Evolutionary conservation across 768 basidiomycete species (phyloP), one percentile per base, ranked within the genome.

Genomic region (Tricholomella constricta): DNA sequence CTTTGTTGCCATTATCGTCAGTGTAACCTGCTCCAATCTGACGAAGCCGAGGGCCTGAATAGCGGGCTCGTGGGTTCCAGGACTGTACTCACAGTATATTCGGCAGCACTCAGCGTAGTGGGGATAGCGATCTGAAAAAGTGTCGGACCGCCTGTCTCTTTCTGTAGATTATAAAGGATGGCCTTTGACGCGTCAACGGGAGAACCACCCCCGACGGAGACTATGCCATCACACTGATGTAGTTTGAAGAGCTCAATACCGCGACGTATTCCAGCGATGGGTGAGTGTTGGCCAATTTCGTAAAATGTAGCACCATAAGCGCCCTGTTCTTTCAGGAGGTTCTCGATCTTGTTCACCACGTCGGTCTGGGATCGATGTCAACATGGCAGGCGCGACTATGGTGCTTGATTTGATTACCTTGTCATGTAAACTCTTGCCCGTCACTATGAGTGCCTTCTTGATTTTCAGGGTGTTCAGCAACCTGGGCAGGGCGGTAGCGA

Each of bases 131-230:
- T 88, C 59, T 91, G 89, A 17, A 69, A 76, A 44, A 81, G 67
- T 44, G 77, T 83, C 4, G 69, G 69, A 1, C 79, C 81, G 2
- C 81, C 83, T 2, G 59, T 67, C 54, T 84, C 80, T 54, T 84
- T 69, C 58, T 87, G 82, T 27, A 84, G 69, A 45, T 80, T 77
- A 65, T 83, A 85, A 7, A 86, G 64, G 25, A 91, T 86, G 0
- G 83, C 84, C 64, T 93, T 92, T 19, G 86, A 72, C 1, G 86
- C 88, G 65, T 91, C 91, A 52, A 91, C 75, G 11, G 89, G 88
- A 1, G 89, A 91, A 44, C 90, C 91, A 20, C 91, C 90, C 2
- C 91, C 91, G 37, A 91, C 76, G 23, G 87, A 73, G 34, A 93
- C 79, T 58, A 91, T 81, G 19, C 85, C 75, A 63, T 91, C 84